Conservation (phyloP, 345 rosid genomes). For the Salix udensis region DNA sequence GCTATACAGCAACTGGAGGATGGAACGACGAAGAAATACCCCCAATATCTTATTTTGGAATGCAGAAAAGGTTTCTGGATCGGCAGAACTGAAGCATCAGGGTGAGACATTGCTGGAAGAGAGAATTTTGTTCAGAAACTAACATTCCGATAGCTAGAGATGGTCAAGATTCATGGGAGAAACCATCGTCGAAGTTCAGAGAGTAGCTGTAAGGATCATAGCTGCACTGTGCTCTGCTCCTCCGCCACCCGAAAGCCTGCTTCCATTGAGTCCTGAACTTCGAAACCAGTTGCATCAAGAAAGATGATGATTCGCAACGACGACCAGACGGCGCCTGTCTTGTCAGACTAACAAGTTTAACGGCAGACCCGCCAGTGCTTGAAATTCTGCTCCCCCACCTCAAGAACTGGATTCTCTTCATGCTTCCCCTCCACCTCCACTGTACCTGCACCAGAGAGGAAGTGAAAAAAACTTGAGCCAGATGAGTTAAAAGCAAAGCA, state of each 20-base stretch:
- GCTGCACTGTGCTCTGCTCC: conserved; percentile 19
- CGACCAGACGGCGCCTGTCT: conserved; percentile 4
- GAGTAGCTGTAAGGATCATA: conserved; percentile 36
- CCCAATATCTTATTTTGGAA: background rate
- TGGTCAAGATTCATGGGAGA: background rate
- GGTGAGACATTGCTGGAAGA: background rate
- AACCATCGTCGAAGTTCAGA: conserved; percentile 34
- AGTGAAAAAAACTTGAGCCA: background rate
- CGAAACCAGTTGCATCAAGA: conserved; percentile 15
- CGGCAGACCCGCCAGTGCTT: conserved; percentile 7
- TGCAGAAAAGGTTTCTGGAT: background rate
- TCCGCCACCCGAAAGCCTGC: conserved; percentile 21
- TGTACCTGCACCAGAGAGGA: background rate
- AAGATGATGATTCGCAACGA: conserved; percentile 11
- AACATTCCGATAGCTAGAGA: background rate
- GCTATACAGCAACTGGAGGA: background rate
- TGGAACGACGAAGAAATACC: background rate
- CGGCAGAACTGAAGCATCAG: background rate
- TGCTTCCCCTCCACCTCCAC: background rate
- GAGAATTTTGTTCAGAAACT: background rate
- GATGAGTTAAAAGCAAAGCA: background rate
- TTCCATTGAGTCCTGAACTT: conserved; percentile 28
- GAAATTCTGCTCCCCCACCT: conserved; percentile 22
- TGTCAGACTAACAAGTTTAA: conserved; percentile 12
- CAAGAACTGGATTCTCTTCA: conserved; percentile 25